Conservation (phyloP, 306 rosid species). For the Cicer arietinum region DNA sequence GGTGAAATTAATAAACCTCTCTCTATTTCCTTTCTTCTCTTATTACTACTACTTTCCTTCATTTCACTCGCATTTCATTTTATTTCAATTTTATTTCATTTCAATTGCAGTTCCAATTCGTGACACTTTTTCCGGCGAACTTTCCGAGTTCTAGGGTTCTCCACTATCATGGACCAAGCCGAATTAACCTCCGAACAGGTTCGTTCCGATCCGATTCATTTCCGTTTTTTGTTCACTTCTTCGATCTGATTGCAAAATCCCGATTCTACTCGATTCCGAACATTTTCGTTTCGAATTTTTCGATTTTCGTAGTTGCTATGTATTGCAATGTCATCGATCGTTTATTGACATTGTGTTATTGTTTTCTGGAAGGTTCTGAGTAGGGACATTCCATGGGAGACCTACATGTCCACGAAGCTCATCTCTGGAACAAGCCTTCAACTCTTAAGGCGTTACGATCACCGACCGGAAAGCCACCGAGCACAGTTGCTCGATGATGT, state of each 20-base stretch:
- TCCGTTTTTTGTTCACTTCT: background rate
- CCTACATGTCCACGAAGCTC: constrained; percentile 92
- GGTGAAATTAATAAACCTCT: constrained; percentile 22
- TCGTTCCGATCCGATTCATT: constrained; percentile 44
- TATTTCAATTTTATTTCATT: background rate
- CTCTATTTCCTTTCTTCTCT: background rate
- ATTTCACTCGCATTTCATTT: constrained; percentile 27
- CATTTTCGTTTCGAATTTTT: background rate
- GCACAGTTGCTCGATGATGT: constrained; percentile 93
- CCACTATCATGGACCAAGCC: constrained; percentile 67
- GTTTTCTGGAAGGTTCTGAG: constrained; percentile 67
- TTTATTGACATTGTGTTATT: constrained; percentile 33
- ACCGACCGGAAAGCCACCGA: constrained; percentile 78
- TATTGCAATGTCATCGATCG: constrained; percentile 16
- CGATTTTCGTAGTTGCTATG: background rate
- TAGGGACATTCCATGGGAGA: constrained; percentile 98
- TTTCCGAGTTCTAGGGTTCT: constrained; percentile 41
- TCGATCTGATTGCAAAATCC: constrained; percentile 44
- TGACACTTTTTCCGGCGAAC: constrained; percentile 29
- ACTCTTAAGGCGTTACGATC: constrained; percentile 91
- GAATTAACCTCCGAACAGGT: constrained; percentile 91
- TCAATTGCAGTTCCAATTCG: background rate
- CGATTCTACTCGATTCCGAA: constrained; percentile 19
- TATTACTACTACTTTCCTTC: background rate
- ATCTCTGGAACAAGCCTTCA: constrained; percentile 92